Evolutionary conservation across 352 stramenopile genomes (phyloP), one percentile per base, ranked within the genome.

Genomic region (Blastocystis hominis): DNA sequence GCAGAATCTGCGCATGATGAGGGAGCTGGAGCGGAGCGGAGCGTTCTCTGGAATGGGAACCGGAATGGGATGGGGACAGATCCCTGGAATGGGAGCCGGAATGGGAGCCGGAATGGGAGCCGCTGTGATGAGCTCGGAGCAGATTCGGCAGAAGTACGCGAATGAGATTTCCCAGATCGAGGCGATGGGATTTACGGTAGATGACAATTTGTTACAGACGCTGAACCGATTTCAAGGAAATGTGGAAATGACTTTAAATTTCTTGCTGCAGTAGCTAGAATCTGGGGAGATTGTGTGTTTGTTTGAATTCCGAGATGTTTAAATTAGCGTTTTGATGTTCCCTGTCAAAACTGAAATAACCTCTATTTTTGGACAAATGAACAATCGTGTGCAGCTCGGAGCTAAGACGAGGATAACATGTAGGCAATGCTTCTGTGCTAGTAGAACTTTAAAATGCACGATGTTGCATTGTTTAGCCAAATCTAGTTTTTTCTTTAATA

Each of bases 161-260:
- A 24, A 84, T 54, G 72, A 36, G 0, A 69, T 84, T 30, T 6
- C 36, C 2, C 72, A 84, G 72, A 64, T 84, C 3, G 72, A 84
- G 34, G 72, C 59, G 17, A 84, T 84, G 47, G 72, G 72, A 34
- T 66, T 84, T 64, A 64, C 47, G 54, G 72, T 84, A 17, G 72
- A 84, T 46, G 72, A 84, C 44, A 56, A 84, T 0, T 15, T 84
- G 44, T 46, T 84, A 20, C 44, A 66, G 72, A 47, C 55, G 30
- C 36, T 84, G 9, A 15, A 84, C 20, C 72, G 50, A 4, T 84
- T 84, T 53, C 24, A 84, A 24, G 72, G 72, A 50, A 68, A 84
- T 64, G 72, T 84, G 40, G 53, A 84, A 47, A 66, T 59, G 46
- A 84, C 72, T 34, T 15, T 84, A 9, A 66, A 84, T 66, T 84